phyloP scores from a whole-genome alignment of 2,329 filamentous ascomycete genomes.

The Fusarium multiceps region DNA sequence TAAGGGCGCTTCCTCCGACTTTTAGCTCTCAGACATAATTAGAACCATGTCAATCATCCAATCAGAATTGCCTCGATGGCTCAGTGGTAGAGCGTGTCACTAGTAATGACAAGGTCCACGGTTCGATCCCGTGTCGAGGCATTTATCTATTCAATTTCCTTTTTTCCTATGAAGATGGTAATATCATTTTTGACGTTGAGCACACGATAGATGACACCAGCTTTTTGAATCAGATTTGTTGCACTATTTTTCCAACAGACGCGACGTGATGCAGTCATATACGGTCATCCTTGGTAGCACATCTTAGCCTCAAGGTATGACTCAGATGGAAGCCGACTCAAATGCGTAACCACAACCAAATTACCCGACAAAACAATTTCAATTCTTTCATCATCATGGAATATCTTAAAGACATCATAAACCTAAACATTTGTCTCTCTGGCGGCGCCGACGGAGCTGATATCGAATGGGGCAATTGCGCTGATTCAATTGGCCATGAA shows the following conservation, averaged over 20 bases:
- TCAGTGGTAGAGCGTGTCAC: neutral
- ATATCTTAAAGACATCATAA: neutral
- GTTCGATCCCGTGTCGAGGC: neutral
- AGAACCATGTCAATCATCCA: neutral
- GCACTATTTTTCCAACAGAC: neutral
- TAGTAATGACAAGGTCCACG: no score
- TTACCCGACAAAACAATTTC: neutral
- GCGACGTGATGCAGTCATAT: neutral
- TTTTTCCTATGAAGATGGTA: no score
- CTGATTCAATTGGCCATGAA: neutral
- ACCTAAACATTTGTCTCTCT: neutral
- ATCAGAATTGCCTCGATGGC: neutral
- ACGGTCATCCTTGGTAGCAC: no score
- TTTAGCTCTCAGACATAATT: no score
- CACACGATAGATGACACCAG: neutral
- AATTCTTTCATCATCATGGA: neutral
- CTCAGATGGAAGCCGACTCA: neutral
- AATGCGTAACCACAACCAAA: neutral
- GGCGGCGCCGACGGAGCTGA: slow-evolving; percentile 11
- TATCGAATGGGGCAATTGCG: neutral
- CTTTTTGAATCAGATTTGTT: neutral
- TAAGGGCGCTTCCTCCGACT: no score
- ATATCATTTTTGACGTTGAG: no score
- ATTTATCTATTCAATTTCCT: neutral
- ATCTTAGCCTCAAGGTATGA: neutral